These are phyloP conservation scores for Carpinus viminea DNA, from an alignment of 306 rosid genomes.

Conservation along the genomic window DNA sequence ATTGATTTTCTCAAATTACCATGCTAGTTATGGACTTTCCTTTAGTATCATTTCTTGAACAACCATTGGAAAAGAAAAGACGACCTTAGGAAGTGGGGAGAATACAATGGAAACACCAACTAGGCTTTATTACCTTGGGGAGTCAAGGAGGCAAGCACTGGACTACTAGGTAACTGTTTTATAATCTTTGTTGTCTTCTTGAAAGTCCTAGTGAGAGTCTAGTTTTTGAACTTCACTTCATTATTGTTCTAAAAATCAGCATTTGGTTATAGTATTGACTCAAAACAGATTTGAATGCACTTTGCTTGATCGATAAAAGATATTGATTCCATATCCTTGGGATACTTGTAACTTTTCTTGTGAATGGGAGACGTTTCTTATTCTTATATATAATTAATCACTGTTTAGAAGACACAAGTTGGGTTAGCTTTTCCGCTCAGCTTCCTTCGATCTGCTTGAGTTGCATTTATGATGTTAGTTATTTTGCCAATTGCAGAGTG, in stretches of 20 bases:
- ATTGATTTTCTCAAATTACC: background rate
- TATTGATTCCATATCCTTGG: background rate
- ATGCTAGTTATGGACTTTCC: background rate
- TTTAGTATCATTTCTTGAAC: background rate
- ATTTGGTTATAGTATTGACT: background rate
- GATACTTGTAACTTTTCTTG: background rate
- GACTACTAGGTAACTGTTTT: background rate
- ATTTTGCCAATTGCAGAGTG: slow-evolving; percentile 58
- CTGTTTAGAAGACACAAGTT: background rate
- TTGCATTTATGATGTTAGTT: slow-evolving; percentile 1
- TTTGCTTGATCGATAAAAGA: background rate
- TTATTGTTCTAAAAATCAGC: no score
- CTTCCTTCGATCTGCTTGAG: background rate
- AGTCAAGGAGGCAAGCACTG: background rate
- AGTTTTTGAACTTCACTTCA: background rate
- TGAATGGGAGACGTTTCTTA: background rate
- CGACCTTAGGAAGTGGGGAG: background rate
- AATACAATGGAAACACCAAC: no score
- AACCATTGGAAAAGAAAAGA: background rate
- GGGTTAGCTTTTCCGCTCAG: background rate
- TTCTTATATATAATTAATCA: background rate
- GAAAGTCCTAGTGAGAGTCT: background rate
- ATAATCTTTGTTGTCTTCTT: background rate
- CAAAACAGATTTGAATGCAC: background rate
- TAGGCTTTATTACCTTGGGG: no score